Base-by-base conservation (phyloP, 345 rosid genomes). In the Erysimum cheiranthoides region DNA sequence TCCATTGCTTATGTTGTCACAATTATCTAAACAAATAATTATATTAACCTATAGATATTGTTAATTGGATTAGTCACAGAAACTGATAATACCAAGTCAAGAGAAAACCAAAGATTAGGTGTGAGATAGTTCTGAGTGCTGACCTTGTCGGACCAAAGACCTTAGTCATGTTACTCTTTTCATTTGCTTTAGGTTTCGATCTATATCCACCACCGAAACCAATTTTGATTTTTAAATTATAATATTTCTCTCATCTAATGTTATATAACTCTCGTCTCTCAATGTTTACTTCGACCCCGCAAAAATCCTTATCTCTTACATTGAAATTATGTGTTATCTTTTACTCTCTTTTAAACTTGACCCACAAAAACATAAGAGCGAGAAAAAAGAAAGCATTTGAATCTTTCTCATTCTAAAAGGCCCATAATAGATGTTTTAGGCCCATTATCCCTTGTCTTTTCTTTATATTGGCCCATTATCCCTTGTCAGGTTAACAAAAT, bases 121-220 rank as follows among this genome's bases (percentile, higher is more conserved):
- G 60, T 61, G 73, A 49, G 61, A 75, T 68, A 31, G 70, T 59
- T 68, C 42, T 51, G 49, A 70, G 16, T 45, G 61, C 43, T 71
- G 68, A 78, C 67, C 49, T 38, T 64, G 77, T 71, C 77, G 73
- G 80, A 47, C 68, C 68, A 65, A 46, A 64, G 61, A 56, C 68
- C 71, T 27, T 56, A 10, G 43, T 51, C 74, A 52, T 49, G 69
- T 75, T 51, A 42, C 28, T 28, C 66, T 52, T 58, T 77, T 53
- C 21, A 54, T 27, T 63, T 56, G 60, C 66, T 70, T 70, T 56
- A 70, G 75, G 75, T 70, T 77, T 77, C 75, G 64, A 54, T 63
- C 71, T 54, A 56, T 77, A 54, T 70, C 75, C 43, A 70, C 59
- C 43, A 70, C 53, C 66, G 27, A 70, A 76, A 35, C 42, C 16